phyloP scores from a whole-genome alignment of 352 stramenopile species.

The Globisporangium parvum region DNA sequence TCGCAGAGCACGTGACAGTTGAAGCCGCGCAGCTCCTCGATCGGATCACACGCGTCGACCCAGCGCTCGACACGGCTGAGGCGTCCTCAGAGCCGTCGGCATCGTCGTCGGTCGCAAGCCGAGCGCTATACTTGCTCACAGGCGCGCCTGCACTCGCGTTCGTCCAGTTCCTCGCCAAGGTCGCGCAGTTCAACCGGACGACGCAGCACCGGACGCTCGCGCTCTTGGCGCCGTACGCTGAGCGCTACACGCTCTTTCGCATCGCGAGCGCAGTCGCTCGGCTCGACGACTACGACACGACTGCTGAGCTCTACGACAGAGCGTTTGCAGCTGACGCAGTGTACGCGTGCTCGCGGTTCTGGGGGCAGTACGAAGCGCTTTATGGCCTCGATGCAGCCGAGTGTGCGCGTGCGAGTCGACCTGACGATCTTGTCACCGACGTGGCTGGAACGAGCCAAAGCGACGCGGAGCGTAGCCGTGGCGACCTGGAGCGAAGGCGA shows the following conservation, averaged over 20 bases:
- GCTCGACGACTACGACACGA: constrained; percentile 34
- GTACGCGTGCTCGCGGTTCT: constrained; percentile 29
- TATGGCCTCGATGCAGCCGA: constrained; percentile 30
- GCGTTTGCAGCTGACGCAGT: constrained; percentile 24
- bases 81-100: constrained; percentile 3
- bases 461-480: too few relatives aligned
- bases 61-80: constrained; percentile 5
- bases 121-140: constrained; percentile 53
- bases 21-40: constrained; percentile 60
- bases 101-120: constrained; percentile 17
- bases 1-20: constrained; percentile 53
- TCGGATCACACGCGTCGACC: constrained; percentile 31
- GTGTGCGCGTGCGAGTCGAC: constrained; percentile 9
- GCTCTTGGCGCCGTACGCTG: constrained; percentile 37
- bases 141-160: constrained; percentile 48
- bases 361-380: constrained; percentile 42
- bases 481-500: too few relatives aligned
- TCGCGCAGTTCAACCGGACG: constrained; percentile 49
- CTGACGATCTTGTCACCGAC: too few relatives aligned
- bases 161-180: constrained; percentile 65
- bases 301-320: constrained; percentile 29
- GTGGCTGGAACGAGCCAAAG: too few relatives aligned
- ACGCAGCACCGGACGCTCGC: constrained; percentile 40
- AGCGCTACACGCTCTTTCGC: constrained; percentile 41
- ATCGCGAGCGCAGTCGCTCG: constrained; percentile 38